Conservation (phyloP, 1,139 yeast species). For the Blastobotrys aristatus region DNA sequence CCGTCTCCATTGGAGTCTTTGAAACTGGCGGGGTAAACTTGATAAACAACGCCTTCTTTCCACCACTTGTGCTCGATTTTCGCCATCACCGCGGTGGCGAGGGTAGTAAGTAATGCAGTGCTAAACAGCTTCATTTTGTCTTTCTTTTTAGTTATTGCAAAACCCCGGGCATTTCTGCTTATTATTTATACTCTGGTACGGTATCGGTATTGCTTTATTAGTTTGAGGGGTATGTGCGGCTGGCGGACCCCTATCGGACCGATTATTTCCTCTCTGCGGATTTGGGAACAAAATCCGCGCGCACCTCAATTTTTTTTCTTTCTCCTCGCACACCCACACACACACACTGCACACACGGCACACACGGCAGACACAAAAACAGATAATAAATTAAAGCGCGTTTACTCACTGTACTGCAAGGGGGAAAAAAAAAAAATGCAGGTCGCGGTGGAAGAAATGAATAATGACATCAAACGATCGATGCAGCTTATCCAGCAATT, state of each 20-base stretch:
- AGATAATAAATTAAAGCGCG: neutral
- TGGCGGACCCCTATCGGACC: neutral
- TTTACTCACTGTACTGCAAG: neutral
- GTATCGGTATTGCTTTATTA: too few species aligned
- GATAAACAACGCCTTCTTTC: constrained; percentile 52
- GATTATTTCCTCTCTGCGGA: too few species aligned
- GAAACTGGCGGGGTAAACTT: constrained; percentile 55
- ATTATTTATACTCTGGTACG: too few species aligned
- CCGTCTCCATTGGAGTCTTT: constrained; percentile 57
- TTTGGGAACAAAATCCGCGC: neutral
- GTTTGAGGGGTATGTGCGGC: too few species aligned
- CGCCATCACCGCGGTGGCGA: neutral
- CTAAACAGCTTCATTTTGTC: neutral
- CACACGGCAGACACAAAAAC: neutral
- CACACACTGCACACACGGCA: too few species aligned
- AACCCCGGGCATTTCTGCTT: too few species aligned
- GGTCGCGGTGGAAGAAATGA: constrained; percentile 10
- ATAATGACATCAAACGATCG: constrained; percentile 8
- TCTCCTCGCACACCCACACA: too few species aligned
- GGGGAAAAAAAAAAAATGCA: neutral
- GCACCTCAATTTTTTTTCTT: neutral
- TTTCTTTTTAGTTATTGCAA: too few species aligned
- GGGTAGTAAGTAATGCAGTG: neutral
- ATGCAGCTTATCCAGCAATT: constrained; percentile 8
- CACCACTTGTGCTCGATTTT: constrained; percentile 42